These are phyloP conservation scores for Hymenoscyphus infarciens DNA, from an alignment of 2,329 filamentous ascomycete genomes.

Conservation along the genomic window DNA sequence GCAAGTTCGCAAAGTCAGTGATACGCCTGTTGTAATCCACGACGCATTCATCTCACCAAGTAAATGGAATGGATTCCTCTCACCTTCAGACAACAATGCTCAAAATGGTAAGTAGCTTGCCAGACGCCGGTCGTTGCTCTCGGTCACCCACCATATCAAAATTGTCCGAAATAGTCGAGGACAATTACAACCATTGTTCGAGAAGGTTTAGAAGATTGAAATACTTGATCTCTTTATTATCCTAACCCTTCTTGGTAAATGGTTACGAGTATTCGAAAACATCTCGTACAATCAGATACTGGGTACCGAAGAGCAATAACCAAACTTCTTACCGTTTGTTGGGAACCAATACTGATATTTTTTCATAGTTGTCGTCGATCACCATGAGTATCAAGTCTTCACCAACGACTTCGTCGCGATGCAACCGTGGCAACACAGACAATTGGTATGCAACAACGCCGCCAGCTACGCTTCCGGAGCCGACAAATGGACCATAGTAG, in stretches of 20 bases:
- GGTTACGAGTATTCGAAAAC: no score
- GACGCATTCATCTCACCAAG: constrained; percentile 52
- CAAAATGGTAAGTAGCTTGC: constrained; percentile 33
- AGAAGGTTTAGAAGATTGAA: no score
- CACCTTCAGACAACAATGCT: constrained; percentile 45
- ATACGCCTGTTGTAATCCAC: constrained; percentile 53
- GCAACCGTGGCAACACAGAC: constrained; percentile 49
- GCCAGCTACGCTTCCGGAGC: constrained; percentile 44
- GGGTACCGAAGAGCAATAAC: no score
- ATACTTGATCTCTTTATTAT: no score
- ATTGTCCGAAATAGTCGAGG: no score
- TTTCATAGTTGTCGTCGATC: constrained; percentile 50
- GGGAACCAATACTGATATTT: constrained; percentile 28
- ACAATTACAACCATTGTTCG: no score
- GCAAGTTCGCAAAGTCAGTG: constrained; percentile 42
- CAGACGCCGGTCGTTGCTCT: not conserved
- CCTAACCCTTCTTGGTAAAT: no score
- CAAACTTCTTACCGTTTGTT: no score
- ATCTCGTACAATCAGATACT: no score
- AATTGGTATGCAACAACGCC: constrained; percentile 53
- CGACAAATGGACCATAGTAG: constrained; percentile 65
- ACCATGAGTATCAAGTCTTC: constrained; percentile 68
- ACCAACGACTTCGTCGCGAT: constrained; percentile 47
- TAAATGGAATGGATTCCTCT: constrained; percentile 60
- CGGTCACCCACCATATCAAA: constrained; percentile 42